Evolutionary conservation across 371 early-diverging fungal species (phyloP).

Genomic region (Saksenaea vasiformis): DNA sequence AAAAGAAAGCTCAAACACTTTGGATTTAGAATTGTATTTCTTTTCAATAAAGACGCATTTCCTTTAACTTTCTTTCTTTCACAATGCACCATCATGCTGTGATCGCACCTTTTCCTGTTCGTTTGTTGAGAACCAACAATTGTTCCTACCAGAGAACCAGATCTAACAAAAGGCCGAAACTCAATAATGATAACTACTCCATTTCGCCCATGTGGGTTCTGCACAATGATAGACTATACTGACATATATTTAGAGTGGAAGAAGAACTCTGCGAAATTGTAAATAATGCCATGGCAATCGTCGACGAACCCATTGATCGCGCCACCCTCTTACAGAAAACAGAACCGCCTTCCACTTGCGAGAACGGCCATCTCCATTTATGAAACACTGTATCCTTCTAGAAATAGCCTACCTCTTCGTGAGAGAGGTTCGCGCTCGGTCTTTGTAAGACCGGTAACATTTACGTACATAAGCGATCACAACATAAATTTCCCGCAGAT

Average conservation of each 20-base stretch:
- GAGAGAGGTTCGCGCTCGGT: too few relatives aligned
- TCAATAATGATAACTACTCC: neutral
- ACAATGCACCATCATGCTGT: neutral
- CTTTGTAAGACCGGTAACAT: too few relatives aligned
- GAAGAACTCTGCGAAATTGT: neutral
- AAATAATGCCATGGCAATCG: neutral
- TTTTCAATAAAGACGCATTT: neutral
- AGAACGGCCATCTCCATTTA: too few relatives aligned
- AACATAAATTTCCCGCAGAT: too few relatives aligned
- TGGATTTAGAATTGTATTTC: neutral
- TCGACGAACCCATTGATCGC: neutral
- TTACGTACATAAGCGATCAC: too few relatives aligned
- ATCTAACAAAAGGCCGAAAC: neutral
- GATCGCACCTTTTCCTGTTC: neutral
- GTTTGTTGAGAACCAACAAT: neutral
- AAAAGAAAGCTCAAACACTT: neutral
- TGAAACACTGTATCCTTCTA: too few relatives aligned
- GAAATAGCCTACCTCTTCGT: too few relatives aligned
- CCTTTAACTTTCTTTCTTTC: neutral
- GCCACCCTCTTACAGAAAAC: neutral
- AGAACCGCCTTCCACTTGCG: too few relatives aligned
- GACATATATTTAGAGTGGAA: neutral
- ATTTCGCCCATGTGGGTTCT: neutral
- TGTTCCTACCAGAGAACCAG: neutral
- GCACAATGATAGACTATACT: neutral